Evolutionary conservation across 805 yeast species (phyloP).

Genomic region (Sugiyamaella valdiviana): DNA sequence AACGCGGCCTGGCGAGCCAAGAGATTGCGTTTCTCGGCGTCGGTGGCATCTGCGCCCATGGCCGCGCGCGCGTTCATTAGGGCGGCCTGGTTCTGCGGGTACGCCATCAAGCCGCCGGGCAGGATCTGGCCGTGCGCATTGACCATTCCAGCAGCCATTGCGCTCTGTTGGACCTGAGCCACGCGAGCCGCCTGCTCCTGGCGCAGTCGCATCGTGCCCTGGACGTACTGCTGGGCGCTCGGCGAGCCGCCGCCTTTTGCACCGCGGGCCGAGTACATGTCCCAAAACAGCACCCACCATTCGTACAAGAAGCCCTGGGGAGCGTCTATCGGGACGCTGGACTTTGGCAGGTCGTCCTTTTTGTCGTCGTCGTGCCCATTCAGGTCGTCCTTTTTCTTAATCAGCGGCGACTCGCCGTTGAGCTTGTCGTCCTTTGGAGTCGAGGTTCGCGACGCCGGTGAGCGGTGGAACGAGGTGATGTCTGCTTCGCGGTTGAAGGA

Average conservation of each 20-base stretch:
- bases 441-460: slow-evolving; percentile 17
- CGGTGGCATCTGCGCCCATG: slow-evolving; percentile 17
- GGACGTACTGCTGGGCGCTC: slow-evolving; percentile 66
- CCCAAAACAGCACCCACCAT: slow-evolving; percentile 98
- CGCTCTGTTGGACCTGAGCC: slow-evolving; percentile 31
- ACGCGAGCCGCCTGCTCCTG: slow-evolving; percentile 39
- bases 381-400: slow-evolving; percentile 14
- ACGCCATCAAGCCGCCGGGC: slow-evolving; percentile 7
- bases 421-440: slow-evolving; percentile 10
- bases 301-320: slow-evolving; percentile 84
- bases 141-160: slow-evolving; percentile 10
- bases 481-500: slow-evolving; percentile 74
- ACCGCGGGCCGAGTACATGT: slow-evolving; percentile 75
- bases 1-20: slow-evolving; percentile 27
- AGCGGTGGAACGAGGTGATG: slow-evolving; percentile 37
- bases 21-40: slow-evolving; percentile 26
- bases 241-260: slow-evolving; percentile 52
- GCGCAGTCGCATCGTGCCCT: slow-evolving; percentile 42
- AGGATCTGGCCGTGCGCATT: slow-evolving; percentile 18
- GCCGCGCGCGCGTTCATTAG: slow-evolving; percentile 3
- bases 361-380: slow-evolving; percentile 12
- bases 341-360: slow-evolving; percentile 20
- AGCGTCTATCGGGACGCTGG: slow-evolving; percentile 51
- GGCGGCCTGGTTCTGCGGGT: slow-evolving; percentile 10
- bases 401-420: slow-evolving; percentile 3